These are phyloP conservation scores for Murraya koenigii DNA, from an alignment of 345 rosid species.

Conservation along the genomic window DNA sequence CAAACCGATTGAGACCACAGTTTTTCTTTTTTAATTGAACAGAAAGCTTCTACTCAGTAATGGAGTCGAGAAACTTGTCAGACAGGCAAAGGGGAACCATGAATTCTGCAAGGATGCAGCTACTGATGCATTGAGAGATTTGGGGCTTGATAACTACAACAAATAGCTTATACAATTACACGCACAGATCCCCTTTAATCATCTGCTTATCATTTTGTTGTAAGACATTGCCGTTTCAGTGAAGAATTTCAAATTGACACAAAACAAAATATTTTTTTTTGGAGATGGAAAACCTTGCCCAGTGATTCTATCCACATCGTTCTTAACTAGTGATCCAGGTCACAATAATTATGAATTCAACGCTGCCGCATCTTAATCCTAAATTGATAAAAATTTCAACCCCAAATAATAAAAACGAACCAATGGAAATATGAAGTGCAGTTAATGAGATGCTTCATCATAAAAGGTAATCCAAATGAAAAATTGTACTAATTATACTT, in stretches of 20 bases:
- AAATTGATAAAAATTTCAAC: no score
- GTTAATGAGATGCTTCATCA: background rate
- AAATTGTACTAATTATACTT: background rate
- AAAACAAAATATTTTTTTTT: no score
- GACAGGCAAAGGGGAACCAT: conserved; percentile 75
- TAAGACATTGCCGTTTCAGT: no score
- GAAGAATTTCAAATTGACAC: no score
- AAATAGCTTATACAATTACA: conserved; percentile 23
- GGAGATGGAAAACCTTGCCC: no score
- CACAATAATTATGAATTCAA: no score
- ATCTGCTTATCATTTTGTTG: no score
- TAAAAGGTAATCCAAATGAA: background rate
- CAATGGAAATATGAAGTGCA: background rate
- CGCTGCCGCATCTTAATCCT: no score
- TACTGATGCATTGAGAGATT: conserved; percentile 84
- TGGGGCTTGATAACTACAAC: conserved; percentile 82
- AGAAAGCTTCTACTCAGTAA: conserved; percentile 63
- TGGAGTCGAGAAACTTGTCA: conserved; percentile 68
- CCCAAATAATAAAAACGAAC: background rate
- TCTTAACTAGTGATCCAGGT: no score
- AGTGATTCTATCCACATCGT: no score
- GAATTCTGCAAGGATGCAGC: conserved; percentile 72
- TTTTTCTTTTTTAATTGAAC: conserved; percentile 17
- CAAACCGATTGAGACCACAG: background rate
- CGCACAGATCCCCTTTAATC: no score